Evolutionary conservation across 129 eudicot species (phyloP), one percentile per base, ranked within the genome.

Genomic region (Centrapalus pauciflorus): DNA sequence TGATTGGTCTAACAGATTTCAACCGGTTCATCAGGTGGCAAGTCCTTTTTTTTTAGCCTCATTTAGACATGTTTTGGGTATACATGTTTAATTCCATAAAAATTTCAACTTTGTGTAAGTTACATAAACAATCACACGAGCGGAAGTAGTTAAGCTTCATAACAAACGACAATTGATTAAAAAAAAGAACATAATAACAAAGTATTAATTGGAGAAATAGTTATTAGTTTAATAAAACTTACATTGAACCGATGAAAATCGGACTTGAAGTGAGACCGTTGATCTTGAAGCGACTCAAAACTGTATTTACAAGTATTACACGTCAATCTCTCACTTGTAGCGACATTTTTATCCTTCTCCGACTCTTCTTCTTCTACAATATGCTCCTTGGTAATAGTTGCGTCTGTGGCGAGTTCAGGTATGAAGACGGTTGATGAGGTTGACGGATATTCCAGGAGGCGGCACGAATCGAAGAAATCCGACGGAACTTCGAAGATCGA

Each of bases 231-330:
- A 41, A 55, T 50, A 66, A 34, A 71, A n/a, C 61, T 38, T 78
- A 93, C 98, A 77, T 93, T 93, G 76, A 88, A 77, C 5, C 95
- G 96, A 82, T 93, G 98, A 35, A 93, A 64, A 64, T 93, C 98
- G 40, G 98, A 93, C 75, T 88, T 93, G 81, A 93, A 93, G 70
- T 93, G 98, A 17, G 75, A 76, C 2, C 96, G 90, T 75, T 93
- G 98, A 61, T 93, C 98, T 3, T 30, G 80, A 29, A 93, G 90
- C 40, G 96, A 88, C 34, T 86, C 96, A 38, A 88, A 93, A 41
- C 79, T 85, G 24, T 80, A 75, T 74, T 73, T 78, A 75, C 98
- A 93, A 4, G 90, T 88, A 61, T 78, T 86, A 62, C 98, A 93
- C 68, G 90, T 77, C 96, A 85, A 89, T 72, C 85, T 88, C 67